Evolutionary conservation across 257 asterid species (phyloP), one percentile per base, ranked within the genome.

Genomic region (Solanum arcanum): DNA sequence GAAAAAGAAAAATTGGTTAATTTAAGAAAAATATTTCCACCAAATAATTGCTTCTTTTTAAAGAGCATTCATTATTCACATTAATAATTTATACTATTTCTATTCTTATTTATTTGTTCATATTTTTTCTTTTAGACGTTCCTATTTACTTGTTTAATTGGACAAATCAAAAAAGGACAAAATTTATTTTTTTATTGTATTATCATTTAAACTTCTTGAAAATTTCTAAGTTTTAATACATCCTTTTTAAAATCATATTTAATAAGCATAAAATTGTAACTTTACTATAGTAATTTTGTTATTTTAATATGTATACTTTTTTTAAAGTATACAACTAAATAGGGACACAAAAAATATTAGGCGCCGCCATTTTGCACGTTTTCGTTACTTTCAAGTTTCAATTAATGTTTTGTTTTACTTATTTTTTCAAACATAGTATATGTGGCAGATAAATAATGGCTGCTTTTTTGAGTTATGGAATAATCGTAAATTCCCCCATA

Each of bases 371-470:
- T 29, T n/a, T 12, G 64, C 84, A 78, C 15, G 84, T 16, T 69
- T 69, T 78, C 13, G 35, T 25, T 83, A 37, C 89, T 87, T 82
- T 77, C 56, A 52, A 72, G 46, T 72, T 33, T 42, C 23, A 14
- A n/a, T 31, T 42, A 21, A 0, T 68, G 27, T 16, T 5, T 47
- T 62, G 13, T 87, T 49, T 39, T 31, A n/a, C 11, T 33, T 47
- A 9, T 66, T 6, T n/a, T 31, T n/a, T 15, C n/a, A 56, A 52
- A 86, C 47, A 46, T 33, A 13, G 41, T 23, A 41, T 31, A 29
- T 77, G 91, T 84, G 86, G 84, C 89, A 47, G 10, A 66, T 77
- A 9, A 89, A 52, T 42, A 69, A 52, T 23, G 86, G 85, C 78
- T 68, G 46, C 73, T 66, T 47, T 75, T 77, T 10, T 25, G 1